Evolutionary conservation across 331 rosid genomes (phyloP).

Genomic region (Spiraea crenata): DNA sequence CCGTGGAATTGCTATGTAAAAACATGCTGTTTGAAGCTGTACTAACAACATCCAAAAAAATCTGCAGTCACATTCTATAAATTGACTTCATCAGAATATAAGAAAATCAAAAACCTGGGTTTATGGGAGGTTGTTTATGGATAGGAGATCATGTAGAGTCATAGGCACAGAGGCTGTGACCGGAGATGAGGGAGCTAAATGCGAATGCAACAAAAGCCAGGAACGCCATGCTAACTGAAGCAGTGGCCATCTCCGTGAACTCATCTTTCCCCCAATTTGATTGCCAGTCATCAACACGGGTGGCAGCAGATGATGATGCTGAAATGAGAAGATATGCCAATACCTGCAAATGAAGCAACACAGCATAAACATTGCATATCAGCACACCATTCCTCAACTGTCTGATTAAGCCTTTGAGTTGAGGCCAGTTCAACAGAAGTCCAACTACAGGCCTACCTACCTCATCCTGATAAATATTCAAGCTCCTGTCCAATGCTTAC

Average conservation of each 20-base stretch:
- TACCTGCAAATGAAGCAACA: constrained; percentile 40
- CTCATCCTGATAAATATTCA: neutral
- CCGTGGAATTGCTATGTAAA: neutral
- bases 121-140: constrained; percentile 1
- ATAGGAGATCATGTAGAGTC: constrained; percentile 31
- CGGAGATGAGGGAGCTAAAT: constrained; percentile 79
- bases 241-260: constrained; percentile 87
- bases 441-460: neutral
- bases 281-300: constrained; percentile 85
- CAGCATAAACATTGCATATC: neutral
- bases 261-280: constrained; percentile 97
- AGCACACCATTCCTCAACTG: neutral
- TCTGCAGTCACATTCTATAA: constrained; percentile 21
- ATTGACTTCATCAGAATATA: constrained; percentile 8
- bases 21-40: constrained; percentile 8
- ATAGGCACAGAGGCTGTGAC: constrained; percentile 58
- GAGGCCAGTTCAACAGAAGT: neutral
- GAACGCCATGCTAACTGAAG: constrained; percentile 77
- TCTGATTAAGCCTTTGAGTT: neutral
- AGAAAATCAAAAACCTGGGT: neutral
- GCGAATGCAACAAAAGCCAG: constrained; percentile 89
- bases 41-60: constrained; percentile 17
- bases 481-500: neutral
- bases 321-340: constrained; percentile 89
- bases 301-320: constrained; percentile 84